Percentiles rank a stretch among this genome's conserved stretches.
Evolutionary conservation across 257 asterid species (phyloP).

Genomic region (Mentha longifolia): DNA sequence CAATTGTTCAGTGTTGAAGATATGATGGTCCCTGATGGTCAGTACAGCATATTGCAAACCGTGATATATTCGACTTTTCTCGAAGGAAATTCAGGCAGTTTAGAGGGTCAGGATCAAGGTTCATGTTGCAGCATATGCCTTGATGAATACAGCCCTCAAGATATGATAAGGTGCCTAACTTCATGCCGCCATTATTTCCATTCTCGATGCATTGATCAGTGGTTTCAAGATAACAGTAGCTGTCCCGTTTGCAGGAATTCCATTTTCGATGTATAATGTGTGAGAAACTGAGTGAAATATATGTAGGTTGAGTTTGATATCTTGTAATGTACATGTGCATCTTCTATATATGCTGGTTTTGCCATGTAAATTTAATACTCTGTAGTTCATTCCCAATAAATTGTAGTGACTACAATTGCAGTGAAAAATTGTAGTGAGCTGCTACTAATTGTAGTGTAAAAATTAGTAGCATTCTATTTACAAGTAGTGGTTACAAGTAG

Average conservation of each 20-base stretch:
- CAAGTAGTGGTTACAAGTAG: too few relatives aligned
- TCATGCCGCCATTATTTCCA: conserved; percentile 36
- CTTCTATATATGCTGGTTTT: background rate
- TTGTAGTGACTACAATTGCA: too few relatives aligned
- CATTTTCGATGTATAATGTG: background rate
- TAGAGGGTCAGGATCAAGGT: background rate
- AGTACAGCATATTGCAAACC: background rate
- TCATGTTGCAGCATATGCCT: conserved; percentile 30
- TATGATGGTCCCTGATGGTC: conserved; percentile 11
- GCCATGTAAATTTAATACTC: background rate
- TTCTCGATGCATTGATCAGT: conserved; percentile 34
- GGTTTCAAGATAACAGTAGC: conserved; percentile 27
- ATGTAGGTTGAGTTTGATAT: background rate
- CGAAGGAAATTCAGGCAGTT: background rate
- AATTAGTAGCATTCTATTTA: too few relatives aligned
- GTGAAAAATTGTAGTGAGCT: too few relatives aligned
- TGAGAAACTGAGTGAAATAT: background rate
- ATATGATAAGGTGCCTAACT: conserved; percentile 17
- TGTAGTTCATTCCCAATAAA: background rate
- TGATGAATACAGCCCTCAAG: conserved; percentile 15
- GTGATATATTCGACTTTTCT: conserved; percentile 13
- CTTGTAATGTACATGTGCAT: background rate
- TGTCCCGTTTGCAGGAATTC: conserved; percentile 43
- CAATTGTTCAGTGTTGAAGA: conserved; percentile 1
- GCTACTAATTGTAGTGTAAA: too few relatives aligned